Evolutionary conservation across 106 monocot species (phyloP).

Genomic region (Platanthera zijinensis): DNA sequence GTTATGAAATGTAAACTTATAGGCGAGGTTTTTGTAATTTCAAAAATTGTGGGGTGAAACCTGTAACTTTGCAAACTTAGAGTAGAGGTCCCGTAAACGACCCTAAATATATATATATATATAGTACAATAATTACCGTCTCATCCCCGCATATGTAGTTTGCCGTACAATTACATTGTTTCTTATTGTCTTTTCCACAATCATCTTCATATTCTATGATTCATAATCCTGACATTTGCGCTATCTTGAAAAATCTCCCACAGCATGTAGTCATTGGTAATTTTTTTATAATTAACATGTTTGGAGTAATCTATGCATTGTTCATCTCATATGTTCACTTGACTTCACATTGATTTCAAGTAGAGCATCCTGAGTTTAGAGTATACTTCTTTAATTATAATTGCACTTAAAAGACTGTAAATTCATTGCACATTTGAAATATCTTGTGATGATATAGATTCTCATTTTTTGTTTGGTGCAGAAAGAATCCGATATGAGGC

Average conservation of each 20-base stretch:
- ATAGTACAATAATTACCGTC: neutral
- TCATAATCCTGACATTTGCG: neutral
- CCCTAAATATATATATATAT: neutral
- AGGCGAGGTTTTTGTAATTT: too few species aligned
- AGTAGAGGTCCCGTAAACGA: neutral
- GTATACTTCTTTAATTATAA: neutral
- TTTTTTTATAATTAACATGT: neutral
- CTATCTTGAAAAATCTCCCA: neutral
- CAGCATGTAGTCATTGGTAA: neutral
- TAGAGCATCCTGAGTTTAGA: neutral
- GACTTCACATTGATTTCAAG: neutral
- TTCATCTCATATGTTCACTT: neutral
- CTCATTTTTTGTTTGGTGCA: neutral
- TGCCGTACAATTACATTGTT: neutral
- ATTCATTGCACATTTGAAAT: neutral
- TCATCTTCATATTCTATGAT: neutral
- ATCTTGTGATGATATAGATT: too few species aligned
- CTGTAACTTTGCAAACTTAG: too few species aligned
- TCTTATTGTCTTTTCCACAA: neutral
- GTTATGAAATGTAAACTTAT: too few species aligned
- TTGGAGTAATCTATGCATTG: neutral
- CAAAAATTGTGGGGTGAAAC: too few species aligned
- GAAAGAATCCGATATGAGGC: conserved; percentile 15
- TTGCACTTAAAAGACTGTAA: neutral
- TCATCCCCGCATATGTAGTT: neutral